These are phyloP conservation scores for Skeletonema tropicum DNA, from an alignment of 108 stramenopile species.

Conservation along the genomic window DNA sequence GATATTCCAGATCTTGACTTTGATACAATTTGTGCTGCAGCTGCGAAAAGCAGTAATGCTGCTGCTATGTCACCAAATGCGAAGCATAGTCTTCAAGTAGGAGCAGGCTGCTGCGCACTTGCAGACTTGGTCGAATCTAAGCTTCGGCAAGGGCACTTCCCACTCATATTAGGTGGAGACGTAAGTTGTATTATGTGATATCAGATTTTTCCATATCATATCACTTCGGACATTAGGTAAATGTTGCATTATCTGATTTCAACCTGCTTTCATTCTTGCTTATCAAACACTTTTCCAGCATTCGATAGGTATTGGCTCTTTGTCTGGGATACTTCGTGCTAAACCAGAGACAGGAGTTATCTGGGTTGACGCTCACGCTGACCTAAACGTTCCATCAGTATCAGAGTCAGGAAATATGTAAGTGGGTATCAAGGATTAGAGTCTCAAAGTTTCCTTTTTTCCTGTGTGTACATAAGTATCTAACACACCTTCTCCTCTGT, in stretches of 20 bases:
- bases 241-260: no score
- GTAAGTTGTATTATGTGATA: no score
- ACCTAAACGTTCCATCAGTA: constrained; percentile 93
- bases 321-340: constrained; percentile 88
- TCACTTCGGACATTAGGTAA: no score
- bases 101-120: constrained; percentile 50
- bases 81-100: constrained; percentile 64
- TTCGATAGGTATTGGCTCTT: constrained; percentile 91
- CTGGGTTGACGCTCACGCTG: constrained; percentile 99
- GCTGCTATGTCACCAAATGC: constrained; percentile 55
- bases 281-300: constrained; percentile 41
- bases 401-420: constrained; percentile 96
- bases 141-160: constrained; percentile 72
- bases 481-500: background rate
- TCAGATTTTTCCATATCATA: no score
- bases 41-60: constrained; percentile 6
- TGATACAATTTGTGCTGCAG: constrained; percentile 39
- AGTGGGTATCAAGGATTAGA: background rate
- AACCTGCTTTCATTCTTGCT: no score
- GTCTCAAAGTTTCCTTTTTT: background rate
- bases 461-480: background rate
- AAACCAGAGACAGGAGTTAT: constrained; percentile 93
- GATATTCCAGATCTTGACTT: constrained; percentile 81
- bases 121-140: constrained; percentile 70
- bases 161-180: constrained; percentile 96